Evolutionary conservation across 768 basidiomycete genomes (phyloP), one percentile per base, ranked within the genome.

Genomic region (Psilocybe azurescens): DNA sequence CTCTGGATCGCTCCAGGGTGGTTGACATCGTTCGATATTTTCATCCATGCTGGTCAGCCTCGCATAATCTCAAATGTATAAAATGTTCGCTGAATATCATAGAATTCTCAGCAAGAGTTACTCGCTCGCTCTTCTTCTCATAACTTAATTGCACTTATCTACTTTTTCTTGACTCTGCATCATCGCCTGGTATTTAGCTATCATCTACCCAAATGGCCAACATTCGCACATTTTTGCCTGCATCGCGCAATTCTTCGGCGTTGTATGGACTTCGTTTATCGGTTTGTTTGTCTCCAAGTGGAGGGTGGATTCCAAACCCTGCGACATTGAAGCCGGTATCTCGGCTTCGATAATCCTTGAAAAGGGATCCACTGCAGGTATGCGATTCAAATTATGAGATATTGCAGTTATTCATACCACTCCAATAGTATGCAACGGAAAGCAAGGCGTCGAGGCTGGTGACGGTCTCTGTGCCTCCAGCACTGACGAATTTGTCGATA

Each of bases 241-340:
- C 14, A 50, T 65, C n/a, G 6, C 36, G n/a, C 29, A 32, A 9
- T 65, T 61, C 47, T 58, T 65, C 52, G 28, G 30, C 14, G 13
- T 50, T 33, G 11, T 65, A 4, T 61, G 63, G 56, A 33, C 56
- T 30, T 57, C 41, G 14, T 28, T 61, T 18, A 18, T 61, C 4
- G 24, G 53, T 6, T 1, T 65, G 30, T 65, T 65, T 30, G 11
- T 44, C 13, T 57, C 14, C 55, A 53, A 56, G 1, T n/a, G 28
- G 44, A 18, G 47, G 2, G 5, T 2, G 6, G 51, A 58, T 29
- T 11, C 16, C 24, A 14, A 52, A 24, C 20, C 59, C 49, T 32
- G 56, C 46, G 63, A 61, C 46, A 53, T 65, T 29, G 63, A 65
- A 29, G 44, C 63, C 8, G 63, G 59, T 3, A 48, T 60, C 0